Base-by-base conservation (phyloP, 352 stramenopile genomes). In the Phytophthora hybrid region DNA sequence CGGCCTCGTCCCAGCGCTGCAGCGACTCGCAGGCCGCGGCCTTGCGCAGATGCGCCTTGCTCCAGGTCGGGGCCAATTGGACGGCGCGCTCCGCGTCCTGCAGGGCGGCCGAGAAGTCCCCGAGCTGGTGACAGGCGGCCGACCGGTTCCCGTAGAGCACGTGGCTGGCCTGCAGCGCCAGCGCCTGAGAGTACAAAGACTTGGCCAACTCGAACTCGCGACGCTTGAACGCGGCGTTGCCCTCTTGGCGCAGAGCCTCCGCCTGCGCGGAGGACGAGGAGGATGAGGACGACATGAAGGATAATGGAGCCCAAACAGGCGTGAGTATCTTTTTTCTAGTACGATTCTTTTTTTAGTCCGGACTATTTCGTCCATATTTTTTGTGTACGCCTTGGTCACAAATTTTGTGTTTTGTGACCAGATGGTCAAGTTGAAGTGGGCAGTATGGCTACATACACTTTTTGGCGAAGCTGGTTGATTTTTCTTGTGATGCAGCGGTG, bases 41-140 rank as follows among this genome's bases (percentile, higher is more conserved):
- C 64, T 96, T 90, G 49, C 97, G 87, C 71, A 96, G 94, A 77
- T 97, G 95, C 7, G 84, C 82, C 83, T 99, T 99, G 37, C 90
- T 63, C 88, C 98, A 99, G 5, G 64, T 84, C 0, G 93, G 80
- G 44, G 98, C 87, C 1, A 98, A 61, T n/a, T 79, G 31, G 18
- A 97, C 88, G 1, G 96, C 88, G 11, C 62, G 58, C 31, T 96
- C 73, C 0, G 97, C 97, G 62, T 98, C 92, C 39, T 88, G 65
- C 1, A 98, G 69, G n/a, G 97, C 93, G 16, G 84, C 73, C 9
- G 83, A 46, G 13, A 90, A 90, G 31, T 93, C 74, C 26, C 87
- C 76, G 54, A 98, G 85, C 23, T 93, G 89, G 19, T 92, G 86
- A 21, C 77, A 78, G 0, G 96, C 86, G 6, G 96, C 83, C 16